phyloP scores from a whole-genome alignment of 306 rosid genomes.

The Amphicarpaea edgeworthii region DNA sequence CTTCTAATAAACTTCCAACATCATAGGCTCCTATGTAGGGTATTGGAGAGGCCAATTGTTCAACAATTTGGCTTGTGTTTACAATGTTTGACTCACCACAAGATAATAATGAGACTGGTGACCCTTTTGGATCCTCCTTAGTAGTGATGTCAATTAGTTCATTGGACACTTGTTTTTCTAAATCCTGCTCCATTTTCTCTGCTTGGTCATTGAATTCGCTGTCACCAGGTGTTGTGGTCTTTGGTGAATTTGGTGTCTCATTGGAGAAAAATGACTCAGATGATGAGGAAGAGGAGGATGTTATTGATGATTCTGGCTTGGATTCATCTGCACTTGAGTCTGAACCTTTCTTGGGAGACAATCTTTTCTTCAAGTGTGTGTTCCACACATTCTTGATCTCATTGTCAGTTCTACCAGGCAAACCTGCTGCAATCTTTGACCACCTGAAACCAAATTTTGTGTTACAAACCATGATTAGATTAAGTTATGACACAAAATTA shows the following conservation, averaged over 20 bases:
- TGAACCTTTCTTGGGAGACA: slow-evolving; percentile 34
- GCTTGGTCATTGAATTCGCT: slow-evolving; percentile 38
- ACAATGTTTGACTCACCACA: slow-evolving; percentile 56
- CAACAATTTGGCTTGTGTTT: slow-evolving; percentile 46
- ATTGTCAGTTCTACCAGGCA: slow-evolving; percentile 92
- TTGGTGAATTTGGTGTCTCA: slow-evolving; percentile 30
- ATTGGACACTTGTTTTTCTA: slow-evolving; percentile 42
- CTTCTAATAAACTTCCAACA: slow-evolving; percentile 35
- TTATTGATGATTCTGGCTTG: slow-evolving; percentile 61
- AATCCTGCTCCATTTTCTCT: slow-evolving; percentile 10
- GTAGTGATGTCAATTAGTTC: slow-evolving; percentile 25
- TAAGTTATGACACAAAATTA: not conserved
- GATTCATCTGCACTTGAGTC: slow-evolving; percentile 49
- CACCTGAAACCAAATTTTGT: slow-evolving; percentile 64
- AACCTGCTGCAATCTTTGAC: slow-evolving; percentile 85
- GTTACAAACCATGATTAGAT: not conserved
- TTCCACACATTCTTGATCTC: slow-evolving; percentile 98
- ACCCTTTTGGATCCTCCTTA: slow-evolving; percentile 50
- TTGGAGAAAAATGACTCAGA: slow-evolving; percentile 53
- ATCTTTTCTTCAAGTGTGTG: slow-evolving; percentile 85
- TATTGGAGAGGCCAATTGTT: slow-evolving; percentile 44
- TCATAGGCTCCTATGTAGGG: slow-evolving; percentile 48
- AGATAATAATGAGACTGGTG: slow-evolving; percentile 49
- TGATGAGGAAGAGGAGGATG: slow-evolving; percentile 69
- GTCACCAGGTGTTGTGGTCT: not conserved